These are phyloP conservation scores for Colletotrichum costaricense DNA, from an alignment of 2,329 filamentous ascomycete genomes.

Conservation along the genomic window DNA sequence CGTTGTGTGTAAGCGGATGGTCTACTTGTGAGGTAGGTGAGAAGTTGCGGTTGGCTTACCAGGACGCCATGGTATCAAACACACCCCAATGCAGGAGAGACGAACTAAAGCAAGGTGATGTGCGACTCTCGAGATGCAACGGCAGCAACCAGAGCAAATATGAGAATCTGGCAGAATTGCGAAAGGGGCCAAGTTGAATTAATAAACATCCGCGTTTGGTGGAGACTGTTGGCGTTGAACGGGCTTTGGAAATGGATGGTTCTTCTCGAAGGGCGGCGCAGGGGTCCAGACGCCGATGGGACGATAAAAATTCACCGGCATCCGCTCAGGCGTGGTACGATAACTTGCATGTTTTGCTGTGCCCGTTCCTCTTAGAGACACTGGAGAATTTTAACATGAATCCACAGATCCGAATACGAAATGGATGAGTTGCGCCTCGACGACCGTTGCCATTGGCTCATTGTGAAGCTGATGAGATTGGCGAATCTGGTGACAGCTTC, in stretches of 20 bases:
- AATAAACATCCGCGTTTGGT: slow-evolving; percentile 4
- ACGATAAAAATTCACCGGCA: slow-evolving; percentile 30
- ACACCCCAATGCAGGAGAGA: neutral
- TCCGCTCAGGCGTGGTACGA: slow-evolving; percentile 32
- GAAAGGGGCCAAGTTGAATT: neutral
- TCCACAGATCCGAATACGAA: slow-evolving; percentile 26
- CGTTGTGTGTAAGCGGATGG: slow-evolving; percentile 13
- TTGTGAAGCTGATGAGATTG: neutral
- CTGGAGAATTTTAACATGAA: neutral
- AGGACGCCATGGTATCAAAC: slow-evolving; percentile 21
- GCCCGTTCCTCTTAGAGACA: neutral
- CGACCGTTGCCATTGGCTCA: neutral
- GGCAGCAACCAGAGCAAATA: neutral
- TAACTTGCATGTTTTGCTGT: slow-evolving; percentile 9
- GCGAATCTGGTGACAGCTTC: slow-evolving; percentile 19
- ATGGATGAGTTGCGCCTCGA: neutral
- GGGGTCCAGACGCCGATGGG: slow-evolving; percentile 32
- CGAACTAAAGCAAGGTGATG: neutral
- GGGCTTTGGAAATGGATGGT: slow-evolving; percentile 27
- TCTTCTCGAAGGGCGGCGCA: slow-evolving; percentile 12
- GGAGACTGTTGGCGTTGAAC: slow-evolving; percentile 11
- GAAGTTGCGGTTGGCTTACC: neutral
- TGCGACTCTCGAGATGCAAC: neutral
- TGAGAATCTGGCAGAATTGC: neutral
- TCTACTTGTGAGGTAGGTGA: neutral